phyloP scores from a whole-genome alignment of 441 rosid genomes.

The Aleurites moluccanus region DNA sequence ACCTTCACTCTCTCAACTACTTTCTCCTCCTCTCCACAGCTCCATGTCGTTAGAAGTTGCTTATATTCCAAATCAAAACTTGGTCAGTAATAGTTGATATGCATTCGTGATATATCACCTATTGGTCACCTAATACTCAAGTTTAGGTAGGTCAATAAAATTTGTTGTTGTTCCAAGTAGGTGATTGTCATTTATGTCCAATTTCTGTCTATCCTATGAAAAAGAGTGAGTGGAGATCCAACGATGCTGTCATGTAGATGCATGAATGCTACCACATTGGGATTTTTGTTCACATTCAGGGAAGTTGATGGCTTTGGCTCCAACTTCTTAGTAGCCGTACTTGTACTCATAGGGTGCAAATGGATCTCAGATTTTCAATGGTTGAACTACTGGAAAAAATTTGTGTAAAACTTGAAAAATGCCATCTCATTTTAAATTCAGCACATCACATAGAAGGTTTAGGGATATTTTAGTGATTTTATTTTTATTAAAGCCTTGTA shows the following conservation, averaged over 20 bases:
- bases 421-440: background rate
- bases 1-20: background rate
- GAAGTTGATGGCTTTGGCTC: background rate
- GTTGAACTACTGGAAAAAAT: background rate
- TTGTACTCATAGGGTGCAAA: background rate
- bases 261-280: background rate
- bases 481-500: background rate
- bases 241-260: background rate
- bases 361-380: background rate
- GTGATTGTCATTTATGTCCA: background rate
- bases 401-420: background rate
- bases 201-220: conserved; percentile 3
- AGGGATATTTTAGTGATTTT: background rate
- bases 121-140: no score
- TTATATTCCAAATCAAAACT: background rate
- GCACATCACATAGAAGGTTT: background rate
- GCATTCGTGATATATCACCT: background rate
- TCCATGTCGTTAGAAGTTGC: background rate
- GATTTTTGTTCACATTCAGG: background rate
- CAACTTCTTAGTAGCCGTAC: background rate
- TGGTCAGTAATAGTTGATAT: background rate
- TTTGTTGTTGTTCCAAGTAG: background rate
- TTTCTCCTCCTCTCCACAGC: no score
- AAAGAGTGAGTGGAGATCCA: conserved; percentile 2
- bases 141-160: background rate